Percentiles rank a stretch among this genome's conserved stretches.
Conservation (phyloP, 2,329 filamentous ascomycete genomes). For the Monilinia aucupariae region DNA sequence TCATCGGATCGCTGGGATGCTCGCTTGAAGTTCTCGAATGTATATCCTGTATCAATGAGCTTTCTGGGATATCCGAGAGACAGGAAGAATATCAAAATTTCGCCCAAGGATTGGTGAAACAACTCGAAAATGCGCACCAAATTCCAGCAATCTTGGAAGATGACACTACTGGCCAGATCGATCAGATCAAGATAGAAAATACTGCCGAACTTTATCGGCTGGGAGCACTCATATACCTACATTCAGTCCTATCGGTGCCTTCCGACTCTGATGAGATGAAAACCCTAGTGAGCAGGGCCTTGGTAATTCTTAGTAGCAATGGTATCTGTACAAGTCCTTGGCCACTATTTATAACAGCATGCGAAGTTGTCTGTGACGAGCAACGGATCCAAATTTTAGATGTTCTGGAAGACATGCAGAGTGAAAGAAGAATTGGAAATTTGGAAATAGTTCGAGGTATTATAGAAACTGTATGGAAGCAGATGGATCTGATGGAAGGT, state of each 20-base stretch:
- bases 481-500: constrained; percentile 37
- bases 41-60: constrained; percentile 40
- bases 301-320: constrained; percentile 37
- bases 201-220: constrained; percentile 46
- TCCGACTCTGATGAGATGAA: constrained; percentile 25
- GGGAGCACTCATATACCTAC: constrained; percentile 41
- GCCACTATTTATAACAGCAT: constrained; percentile 45
- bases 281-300: constrained; percentile 33
- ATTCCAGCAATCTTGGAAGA: constrained; percentile 30
- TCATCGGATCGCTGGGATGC: constrained; percentile 45
- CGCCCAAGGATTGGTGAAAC: constrained; percentile 22
- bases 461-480: constrained; percentile 44
- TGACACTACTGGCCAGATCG: constrained; percentile 31
- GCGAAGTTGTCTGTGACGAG: constrained; percentile 40
- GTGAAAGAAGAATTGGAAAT: constrained; percentile 42
- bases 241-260: constrained; percentile 24
- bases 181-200: constrained; percentile 32
- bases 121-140: constrained; percentile 24
- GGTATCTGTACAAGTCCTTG: constrained; percentile 45
- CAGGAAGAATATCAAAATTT: constrained; percentile 6
- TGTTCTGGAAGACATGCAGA: constrained; percentile 41
- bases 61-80: background rate
- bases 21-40: constrained; percentile 43
- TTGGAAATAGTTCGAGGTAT: constrained; percentile 41
- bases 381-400: constrained; percentile 40